phyloP scores from a whole-genome alignment of 495 filamentous ascomycete genomes.

The Xylaria telfairii region DNA sequence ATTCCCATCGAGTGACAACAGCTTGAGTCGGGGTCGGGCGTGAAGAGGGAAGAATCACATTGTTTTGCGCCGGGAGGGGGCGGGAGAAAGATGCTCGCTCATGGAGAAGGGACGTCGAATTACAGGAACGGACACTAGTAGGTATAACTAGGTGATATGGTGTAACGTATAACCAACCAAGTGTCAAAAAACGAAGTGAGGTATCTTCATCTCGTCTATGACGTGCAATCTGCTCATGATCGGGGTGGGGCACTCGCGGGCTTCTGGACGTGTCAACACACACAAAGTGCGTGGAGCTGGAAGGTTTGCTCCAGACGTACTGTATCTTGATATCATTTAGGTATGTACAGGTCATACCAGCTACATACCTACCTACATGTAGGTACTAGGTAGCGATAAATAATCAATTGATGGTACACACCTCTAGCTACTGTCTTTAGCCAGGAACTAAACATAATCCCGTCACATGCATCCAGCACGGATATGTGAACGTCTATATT shows the following conservation, averaged over 20 bases:
- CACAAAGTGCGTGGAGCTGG: constrained; percentile 25
- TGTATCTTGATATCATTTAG: background rate
- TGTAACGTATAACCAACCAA: background rate
- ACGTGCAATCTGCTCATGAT: constrained; percentile 4
- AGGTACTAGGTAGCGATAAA: too few species aligned
- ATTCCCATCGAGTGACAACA: background rate
- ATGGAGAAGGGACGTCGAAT: background rate
- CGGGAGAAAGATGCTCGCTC: background rate
- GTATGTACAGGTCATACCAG: constrained; percentile 17
- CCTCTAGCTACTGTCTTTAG: constrained; percentile 12
- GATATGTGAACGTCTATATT: background rate
- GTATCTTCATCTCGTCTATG: background rate
- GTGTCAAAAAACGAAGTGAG: background rate
- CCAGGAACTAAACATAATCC: constrained; percentile 12
- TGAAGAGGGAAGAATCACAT: background rate
- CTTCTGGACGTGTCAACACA: background rate
- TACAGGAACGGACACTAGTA: background rate
- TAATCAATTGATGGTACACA: background rate
- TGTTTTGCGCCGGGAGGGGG: background rate
- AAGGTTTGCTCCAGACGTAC: constrained; percentile 41
- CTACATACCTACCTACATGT: too few species aligned
- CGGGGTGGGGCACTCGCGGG: constrained; percentile 6
- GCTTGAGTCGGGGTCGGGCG: background rate
- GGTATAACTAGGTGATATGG: background rate
- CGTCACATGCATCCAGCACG: background rate